Evolutionary conservation across 148 eudicot species (phyloP).

Genomic region (Fallopia convolvulus): DNA sequence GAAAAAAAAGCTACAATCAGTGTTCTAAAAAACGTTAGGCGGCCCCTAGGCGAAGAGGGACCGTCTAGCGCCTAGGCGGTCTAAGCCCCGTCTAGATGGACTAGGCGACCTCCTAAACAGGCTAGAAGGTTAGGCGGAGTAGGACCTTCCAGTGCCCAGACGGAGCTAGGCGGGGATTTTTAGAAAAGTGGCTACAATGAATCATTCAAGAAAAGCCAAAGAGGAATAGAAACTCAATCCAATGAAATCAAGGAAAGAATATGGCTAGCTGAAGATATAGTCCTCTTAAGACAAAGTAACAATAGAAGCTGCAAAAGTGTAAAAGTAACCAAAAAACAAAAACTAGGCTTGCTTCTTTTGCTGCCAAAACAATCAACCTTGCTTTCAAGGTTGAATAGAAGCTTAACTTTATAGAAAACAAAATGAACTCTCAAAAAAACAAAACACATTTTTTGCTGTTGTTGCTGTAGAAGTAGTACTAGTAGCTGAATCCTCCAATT

Average conservation of each 20-base stretch:
- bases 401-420: background rate
- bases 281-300: slow-evolving; percentile 2
- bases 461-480: background rate
- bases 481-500: background rate
- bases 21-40: no score
- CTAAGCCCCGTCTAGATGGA: no score
- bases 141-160: no score
- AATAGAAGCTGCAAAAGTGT: slow-evolving; percentile 7
- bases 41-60: no score
- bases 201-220: background rate
- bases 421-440: background rate
- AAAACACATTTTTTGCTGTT: background rate
- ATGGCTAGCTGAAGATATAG: background rate
- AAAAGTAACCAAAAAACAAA: background rate
- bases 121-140: no score
- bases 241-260: background rate
- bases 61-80: no score
- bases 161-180: no score
- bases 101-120: no score
- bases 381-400: background rate
- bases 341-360: background rate
- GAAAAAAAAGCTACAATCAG: background rate
- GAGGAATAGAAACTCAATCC: background rate
- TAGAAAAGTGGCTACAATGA: background rate
- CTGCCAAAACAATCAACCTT: background rate